These are phyloP conservation scores for Tolypocladium endophyticum DNA, from an alignment of 2,329 filamentous ascomycete genomes.

Conservation along the genomic window DNA sequence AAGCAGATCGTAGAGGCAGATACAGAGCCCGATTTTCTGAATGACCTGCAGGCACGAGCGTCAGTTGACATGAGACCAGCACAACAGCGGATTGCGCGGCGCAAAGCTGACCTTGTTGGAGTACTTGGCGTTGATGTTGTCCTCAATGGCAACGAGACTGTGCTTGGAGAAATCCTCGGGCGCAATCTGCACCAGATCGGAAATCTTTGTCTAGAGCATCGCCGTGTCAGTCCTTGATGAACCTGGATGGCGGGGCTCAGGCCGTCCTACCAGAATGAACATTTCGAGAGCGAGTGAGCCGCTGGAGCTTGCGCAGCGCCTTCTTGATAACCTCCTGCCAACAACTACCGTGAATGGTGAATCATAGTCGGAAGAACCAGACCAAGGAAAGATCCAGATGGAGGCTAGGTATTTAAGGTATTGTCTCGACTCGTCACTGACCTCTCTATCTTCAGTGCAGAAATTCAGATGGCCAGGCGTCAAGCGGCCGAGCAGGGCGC, in stretches of 20 bases:
- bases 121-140: constrained; percentile 96
- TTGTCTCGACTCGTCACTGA: background rate
- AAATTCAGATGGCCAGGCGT: background rate
- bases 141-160: constrained; percentile 77
- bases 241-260: background rate
- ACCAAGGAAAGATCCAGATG: background rate
- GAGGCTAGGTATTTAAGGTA: too few relatives aligned
- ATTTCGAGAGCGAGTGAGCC: background rate
- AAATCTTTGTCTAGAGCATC: constrained; percentile 66
- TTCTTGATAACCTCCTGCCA: background rate
- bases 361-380: background rate
- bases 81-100: background rate
- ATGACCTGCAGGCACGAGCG: constrained; percentile 48
- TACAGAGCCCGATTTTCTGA: constrained; percentile 86
- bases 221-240: background rate
- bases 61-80: background rate
- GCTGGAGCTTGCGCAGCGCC: background rate
- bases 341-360: background rate
- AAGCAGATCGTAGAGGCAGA: constrained; percentile 85
- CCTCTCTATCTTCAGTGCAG: background rate
- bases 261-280: constrained; percentile 4
- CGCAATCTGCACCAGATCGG: constrained; percentile 86
- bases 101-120: constrained; percentile 61
- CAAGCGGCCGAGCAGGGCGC: background rate
- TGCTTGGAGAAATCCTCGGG: constrained; percentile 81